These are phyloP conservation scores for Podaxis mareebaensis DNA, from an alignment of 768 basidiomycete species.

Conservation along the genomic window DNA sequence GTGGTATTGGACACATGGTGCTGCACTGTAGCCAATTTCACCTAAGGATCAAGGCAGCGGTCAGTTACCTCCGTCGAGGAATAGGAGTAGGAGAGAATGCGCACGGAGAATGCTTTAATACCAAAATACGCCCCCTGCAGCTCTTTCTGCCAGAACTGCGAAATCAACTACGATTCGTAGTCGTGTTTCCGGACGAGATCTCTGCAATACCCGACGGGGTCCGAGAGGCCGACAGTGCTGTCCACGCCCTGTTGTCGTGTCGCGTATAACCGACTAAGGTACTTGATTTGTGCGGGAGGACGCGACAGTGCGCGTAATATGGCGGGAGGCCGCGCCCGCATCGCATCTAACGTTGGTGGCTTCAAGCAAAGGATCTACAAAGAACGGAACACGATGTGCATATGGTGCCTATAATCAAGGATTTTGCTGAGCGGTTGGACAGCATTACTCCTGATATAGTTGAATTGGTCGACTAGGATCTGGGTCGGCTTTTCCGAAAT, in stretches of 20 bases:
- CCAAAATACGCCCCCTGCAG: slow-evolving; percentile 72
- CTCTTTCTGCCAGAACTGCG: slow-evolving; percentile 71
- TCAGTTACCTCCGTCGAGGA: slow-evolving; percentile 5
- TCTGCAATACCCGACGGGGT: slow-evolving; percentile 66
- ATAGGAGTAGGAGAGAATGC: slow-evolving; percentile 30
- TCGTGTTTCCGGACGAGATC: slow-evolving; percentile 76
- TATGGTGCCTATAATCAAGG: slow-evolving; percentile 61
- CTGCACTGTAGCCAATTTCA: slow-evolving; percentile 76
- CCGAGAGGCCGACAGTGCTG: slow-evolving; percentile 25
- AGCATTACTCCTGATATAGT: slow-evolving; percentile 88
- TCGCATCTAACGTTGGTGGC: background rate
- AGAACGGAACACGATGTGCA: background rate
- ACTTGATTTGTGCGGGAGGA: background rate
- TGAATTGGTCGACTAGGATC: slow-evolving; percentile 95
- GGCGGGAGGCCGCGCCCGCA: background rate
- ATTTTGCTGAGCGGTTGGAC: slow-evolving; percentile 91
- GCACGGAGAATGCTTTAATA: slow-evolving; percentile 80
- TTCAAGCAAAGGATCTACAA: background rate
- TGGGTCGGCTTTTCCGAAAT: slow-evolving; percentile 98
- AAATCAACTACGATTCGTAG: slow-evolving; percentile 75
- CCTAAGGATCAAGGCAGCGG: slow-evolving; percentile 36
- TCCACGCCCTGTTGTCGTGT: background rate
- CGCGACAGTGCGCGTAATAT: background rate
- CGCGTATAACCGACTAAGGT: background rate
- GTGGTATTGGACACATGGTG: slow-evolving; percentile 72